Evolutionary conservation across 2,329 filamentous ascomycete species (phyloP).

Genomic region (Emmonsiellopsis sp.): DNA sequence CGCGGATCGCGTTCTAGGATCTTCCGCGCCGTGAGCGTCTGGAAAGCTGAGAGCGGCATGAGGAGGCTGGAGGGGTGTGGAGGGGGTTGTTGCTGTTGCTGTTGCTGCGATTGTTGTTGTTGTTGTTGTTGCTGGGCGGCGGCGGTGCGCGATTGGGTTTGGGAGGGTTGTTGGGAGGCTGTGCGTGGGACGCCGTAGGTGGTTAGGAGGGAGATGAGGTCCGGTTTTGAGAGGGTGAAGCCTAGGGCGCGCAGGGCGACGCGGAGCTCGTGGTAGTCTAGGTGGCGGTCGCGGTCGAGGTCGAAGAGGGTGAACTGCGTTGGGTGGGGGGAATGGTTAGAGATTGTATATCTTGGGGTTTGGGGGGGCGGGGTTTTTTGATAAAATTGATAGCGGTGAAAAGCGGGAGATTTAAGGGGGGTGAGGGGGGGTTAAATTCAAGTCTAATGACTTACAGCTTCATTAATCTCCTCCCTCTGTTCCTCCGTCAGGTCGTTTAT

Average conservation of each 20-base stretch:
- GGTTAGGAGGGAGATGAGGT: conserved; percentile 72
- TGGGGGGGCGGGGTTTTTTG: background rate
- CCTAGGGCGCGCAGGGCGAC: conserved; percentile 92
- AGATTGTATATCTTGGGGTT: background rate
- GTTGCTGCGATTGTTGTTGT: conserved; percentile 21
- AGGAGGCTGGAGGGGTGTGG: conserved; percentile 57
- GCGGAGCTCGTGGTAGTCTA: conserved; percentile 97
- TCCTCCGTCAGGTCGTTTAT: conserved; percentile 64
- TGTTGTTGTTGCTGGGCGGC: conserved; percentile 11
- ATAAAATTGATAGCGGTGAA: background rate
- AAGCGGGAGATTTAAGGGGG: background rate
- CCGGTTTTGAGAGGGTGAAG: conserved; percentile 79
- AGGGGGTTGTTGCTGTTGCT: conserved; percentile 34
- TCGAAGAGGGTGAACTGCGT: conserved; percentile 89
- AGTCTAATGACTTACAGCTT: conserved; percentile 57
- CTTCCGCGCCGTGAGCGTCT: conserved; percentile 66
- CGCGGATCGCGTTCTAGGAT: conserved; percentile 75
- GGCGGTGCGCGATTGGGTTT: conserved; percentile 17
- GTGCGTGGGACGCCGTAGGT: conserved; percentile 58
- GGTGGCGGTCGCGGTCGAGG: conserved; percentile 83
- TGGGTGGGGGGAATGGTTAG: background rate
- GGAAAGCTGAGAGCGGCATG: conserved; percentile 63
- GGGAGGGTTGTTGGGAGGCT: conserved; percentile 43
- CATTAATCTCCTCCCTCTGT: conserved; percentile 84
- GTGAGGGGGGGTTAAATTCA: background rate